Evolutionary conservation across 345 rosid species (phyloP), one percentile per base, ranked within the genome.

Genomic region (Citropsis articulata): DNA sequence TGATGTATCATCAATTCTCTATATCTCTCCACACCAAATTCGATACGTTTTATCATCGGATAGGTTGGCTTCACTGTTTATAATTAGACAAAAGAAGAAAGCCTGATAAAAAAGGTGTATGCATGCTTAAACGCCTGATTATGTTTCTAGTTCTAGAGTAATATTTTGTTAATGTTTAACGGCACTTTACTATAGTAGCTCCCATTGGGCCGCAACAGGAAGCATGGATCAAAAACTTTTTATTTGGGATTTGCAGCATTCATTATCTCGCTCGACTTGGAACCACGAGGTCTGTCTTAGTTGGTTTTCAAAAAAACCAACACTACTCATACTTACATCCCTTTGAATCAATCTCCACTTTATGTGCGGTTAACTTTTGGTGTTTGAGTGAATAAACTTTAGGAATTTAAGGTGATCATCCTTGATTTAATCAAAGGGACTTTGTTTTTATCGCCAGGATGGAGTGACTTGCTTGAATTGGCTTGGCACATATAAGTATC

Each of bases 191-290:
- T 25, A 27, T n/a, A 42, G 60, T 83, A 92, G 96, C 76, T 80
- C 85, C 40, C 91, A 90, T 9, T 86, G 91, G 94, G 97, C 90
- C 69, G 98, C 97, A 73, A 88, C 97, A 0, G 97, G 97, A 81
- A 87, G 97, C 83, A 83, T 91, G 94, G 97, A 96, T 85, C 77
- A 87, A 72, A 90, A 91, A 77, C 97, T 96, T 67, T 83, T 93
- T 21, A 89, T 92, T 40, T 94, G 98, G 97, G 97, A 94, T 85
- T 81, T 91, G 62, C 93, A 90, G 68, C 83, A 84, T 84, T n/a
- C 95, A 22, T 81, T 83, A 22, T 88, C 97, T 16, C 90, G 94
- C 22, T 82, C 82, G 78, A 90, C 83, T 75, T 92, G 98, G 65
- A 86, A 89, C 9, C 97, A 94, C 0, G 87, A 89, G 98, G 97